phyloP scores from a whole-genome alignment of 257 asterid species.

The Solanum raphanifolium region DNA sequence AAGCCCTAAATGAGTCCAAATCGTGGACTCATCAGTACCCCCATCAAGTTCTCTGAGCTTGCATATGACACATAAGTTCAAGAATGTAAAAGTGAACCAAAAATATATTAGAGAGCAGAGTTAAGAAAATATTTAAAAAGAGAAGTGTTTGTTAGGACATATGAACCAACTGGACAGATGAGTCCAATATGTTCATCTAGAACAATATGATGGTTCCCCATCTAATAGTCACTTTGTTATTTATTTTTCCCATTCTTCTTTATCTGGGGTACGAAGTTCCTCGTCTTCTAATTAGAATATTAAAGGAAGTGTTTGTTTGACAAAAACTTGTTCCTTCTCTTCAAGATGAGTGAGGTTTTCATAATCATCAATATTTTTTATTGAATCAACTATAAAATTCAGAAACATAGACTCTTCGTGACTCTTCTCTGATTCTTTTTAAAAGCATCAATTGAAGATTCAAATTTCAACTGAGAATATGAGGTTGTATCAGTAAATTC shows the following conservation, averaged over 20 bases:
- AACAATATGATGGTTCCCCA: constrained; percentile 31
- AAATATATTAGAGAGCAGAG: too few species aligned
- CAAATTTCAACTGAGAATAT: too few species aligned
- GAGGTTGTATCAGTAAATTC: background rate
- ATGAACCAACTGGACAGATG: constrained; percentile 31
- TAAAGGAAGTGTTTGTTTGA: constrained; percentile 21
- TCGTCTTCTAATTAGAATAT: constrained; percentile 50
- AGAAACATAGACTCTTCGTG: too few species aligned
- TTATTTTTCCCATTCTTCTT: constrained; percentile 35
- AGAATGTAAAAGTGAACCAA: background rate
- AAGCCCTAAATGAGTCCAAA: too few species aligned
- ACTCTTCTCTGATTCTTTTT: too few species aligned
- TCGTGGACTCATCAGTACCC: too few species aligned
- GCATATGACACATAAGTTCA: background rate
- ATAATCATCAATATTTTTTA: constrained; percentile 10
- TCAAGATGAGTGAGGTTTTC: background rate
- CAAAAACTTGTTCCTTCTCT: background rate
- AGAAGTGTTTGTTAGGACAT: background rate
- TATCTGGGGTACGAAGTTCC: constrained; percentile 16
- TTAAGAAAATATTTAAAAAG: background rate
- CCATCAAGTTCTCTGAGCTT: constrained; percentile 13
- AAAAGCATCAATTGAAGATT: too few species aligned
- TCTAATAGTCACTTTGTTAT: constrained; percentile 7
- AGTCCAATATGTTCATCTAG: constrained; percentile 58
- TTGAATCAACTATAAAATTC: constrained; percentile 10